Conservation (phyloP, 352 stramenopile genomes). For the Globisporangium viniferum region DNA sequence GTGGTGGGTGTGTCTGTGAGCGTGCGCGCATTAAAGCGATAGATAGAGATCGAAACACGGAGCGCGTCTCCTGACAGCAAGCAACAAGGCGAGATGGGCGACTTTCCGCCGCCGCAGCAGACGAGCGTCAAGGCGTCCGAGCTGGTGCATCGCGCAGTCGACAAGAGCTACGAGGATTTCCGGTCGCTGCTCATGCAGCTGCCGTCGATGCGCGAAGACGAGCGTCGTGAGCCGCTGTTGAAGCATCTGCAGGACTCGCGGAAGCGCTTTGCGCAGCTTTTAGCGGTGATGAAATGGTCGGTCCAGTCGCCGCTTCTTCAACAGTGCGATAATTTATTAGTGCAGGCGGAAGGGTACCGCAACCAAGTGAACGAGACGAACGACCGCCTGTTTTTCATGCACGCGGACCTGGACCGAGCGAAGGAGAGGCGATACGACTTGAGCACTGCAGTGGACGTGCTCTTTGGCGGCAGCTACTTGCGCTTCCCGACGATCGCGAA, state of each 20-base stretch:
- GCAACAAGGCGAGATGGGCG: slow-evolving; percentile 37
- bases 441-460: slow-evolving; percentile 75
- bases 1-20: not conserved
- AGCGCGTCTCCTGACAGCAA: not conserved
- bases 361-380: slow-evolving; percentile 84
- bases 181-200: slow-evolving; percentile 69
- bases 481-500: slow-evolving; percentile 72
- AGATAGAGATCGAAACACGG: not conserved
- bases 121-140: slow-evolving; percentile 70
- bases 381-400: slow-evolving; percentile 84
- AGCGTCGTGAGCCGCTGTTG: slow-evolving; percentile 70
- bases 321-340: slow-evolving; percentile 64
- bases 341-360: slow-evolving; percentile 54
- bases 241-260: slow-evolving; percentile 55
- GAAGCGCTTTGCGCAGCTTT: slow-evolving; percentile 71
- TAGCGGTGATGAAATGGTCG: slow-evolving; percentile 85
- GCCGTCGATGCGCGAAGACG: slow-evolving; percentile 62
- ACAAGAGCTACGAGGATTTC: slow-evolving; percentile 84
- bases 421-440: slow-evolving; percentile 83
- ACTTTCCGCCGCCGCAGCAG: slow-evolving; percentile 60
- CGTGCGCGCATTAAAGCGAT: not conserved
- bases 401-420: slow-evolving; percentile 74
- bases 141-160: slow-evolving; percentile 73
- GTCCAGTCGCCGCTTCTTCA: slow-evolving; percentile 74
- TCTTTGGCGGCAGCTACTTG: slow-evolving; percentile 75